Percentiles rank a stretch among this genome's conserved stretches.
phyloP scores from a whole-genome alignment of 2,329 filamentous ascomycete species.

The Plenodomus lindquistii region DNA sequence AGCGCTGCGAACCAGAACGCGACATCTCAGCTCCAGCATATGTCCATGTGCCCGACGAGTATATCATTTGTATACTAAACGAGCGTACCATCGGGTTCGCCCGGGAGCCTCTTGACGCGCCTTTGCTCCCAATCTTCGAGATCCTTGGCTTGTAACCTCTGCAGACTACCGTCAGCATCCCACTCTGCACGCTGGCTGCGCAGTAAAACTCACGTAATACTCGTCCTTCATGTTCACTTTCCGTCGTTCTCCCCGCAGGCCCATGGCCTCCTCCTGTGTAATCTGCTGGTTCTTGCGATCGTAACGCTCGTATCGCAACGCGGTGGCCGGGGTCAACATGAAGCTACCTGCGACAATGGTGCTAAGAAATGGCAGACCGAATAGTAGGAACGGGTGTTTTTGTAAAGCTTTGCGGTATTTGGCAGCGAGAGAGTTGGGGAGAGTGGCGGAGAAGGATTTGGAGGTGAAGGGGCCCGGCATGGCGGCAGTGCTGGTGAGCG shows the following conservation, averaged over 20 bases:
- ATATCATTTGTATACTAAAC: too few relatives aligned
- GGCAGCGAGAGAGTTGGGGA: slow-evolving; percentile 67
- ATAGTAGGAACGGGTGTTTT: slow-evolving; percentile 85
- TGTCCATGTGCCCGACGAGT: too few relatives aligned
- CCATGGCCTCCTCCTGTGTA: slow-evolving; percentile 82
- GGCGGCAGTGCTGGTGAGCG: neutral
- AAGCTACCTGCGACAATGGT: slow-evolving; percentile 93
- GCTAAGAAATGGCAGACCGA: slow-evolving; percentile 88
- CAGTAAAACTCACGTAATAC: slow-evolving; percentile 71
- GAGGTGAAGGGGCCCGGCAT: slow-evolving; percentile 66
- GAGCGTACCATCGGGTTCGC: slow-evolving; percentile 85
- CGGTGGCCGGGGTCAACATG: slow-evolving; percentile 90
- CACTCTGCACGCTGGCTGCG: neutral
- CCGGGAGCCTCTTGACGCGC: slow-evolving; percentile 83
- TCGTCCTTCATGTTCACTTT: slow-evolving; percentile 82
- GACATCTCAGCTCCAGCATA: too few relatives aligned
- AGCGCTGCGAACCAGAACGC: too few relatives aligned
- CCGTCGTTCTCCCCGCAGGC: slow-evolving; percentile 70
- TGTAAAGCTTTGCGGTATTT: slow-evolving; percentile 76
- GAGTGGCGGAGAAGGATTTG: slow-evolving; percentile 60
- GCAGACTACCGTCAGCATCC: slow-evolving; percentile 20
- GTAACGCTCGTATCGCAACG: slow-evolving; percentile 89
- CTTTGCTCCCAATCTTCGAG: slow-evolving; percentile 97
- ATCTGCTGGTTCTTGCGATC: slow-evolving; percentile 87
- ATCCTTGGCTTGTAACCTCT: slow-evolving; percentile 85